phyloP scores from a whole-genome alignment of 176 grass and related monocot species.

The Typha latifolia region DNA sequence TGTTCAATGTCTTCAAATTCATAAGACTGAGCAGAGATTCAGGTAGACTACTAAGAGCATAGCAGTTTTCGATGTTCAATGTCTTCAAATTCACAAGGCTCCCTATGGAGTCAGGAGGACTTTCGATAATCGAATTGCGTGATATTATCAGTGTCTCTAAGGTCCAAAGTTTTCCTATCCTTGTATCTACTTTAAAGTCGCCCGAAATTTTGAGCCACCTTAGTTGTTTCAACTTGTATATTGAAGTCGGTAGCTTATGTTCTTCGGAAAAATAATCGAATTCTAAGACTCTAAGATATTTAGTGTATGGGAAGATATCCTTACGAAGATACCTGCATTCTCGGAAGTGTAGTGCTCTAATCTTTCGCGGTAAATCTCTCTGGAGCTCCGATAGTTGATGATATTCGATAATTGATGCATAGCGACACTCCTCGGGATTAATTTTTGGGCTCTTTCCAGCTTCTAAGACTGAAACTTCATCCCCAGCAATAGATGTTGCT shows the following conservation, averaged over 20 bases:
- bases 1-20: too few species aligned
- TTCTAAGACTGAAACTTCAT: slow-evolving; percentile 52
- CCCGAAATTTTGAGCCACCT: slow-evolving; percentile 38
- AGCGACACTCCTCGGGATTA: slow-evolving; percentile 28
- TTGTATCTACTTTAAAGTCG: slow-evolving; percentile 14
- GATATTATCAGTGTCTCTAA: slow-evolving; percentile 18
- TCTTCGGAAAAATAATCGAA: slow-evolving; percentile 30
- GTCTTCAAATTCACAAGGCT: slow-evolving; percentile 15
- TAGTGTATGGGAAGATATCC: slow-evolving; percentile 33
- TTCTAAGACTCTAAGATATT: slow-evolving; percentile 41
- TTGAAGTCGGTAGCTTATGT: slow-evolving; percentile 28
- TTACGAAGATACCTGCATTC: neutral
- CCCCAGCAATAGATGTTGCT: slow-evolving; percentile 47
- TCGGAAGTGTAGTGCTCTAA: slow-evolving; percentile 34
- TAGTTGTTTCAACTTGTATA: slow-evolving; percentile 37
- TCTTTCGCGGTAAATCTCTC: slow-evolving; percentile 36
- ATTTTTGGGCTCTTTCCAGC: slow-evolving; percentile 12
- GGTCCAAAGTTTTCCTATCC: slow-evolving; percentile 9
- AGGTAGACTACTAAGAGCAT: slow-evolving; percentile 34
- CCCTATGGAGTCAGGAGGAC: slow-evolving; percentile 1
- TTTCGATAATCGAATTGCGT: slow-evolving; percentile 23
- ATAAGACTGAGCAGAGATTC: slow-evolving; percentile 29
- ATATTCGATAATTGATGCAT: slow-evolving; percentile 29
- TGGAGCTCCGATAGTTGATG: slow-evolving; percentile 25
- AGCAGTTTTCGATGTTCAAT: slow-evolving; percentile 31